These are phyloP conservation scores for Phytophthora pseudosyringae DNA, from an alignment of 352 stramenopile species.

Conservation along the genomic window DNA sequence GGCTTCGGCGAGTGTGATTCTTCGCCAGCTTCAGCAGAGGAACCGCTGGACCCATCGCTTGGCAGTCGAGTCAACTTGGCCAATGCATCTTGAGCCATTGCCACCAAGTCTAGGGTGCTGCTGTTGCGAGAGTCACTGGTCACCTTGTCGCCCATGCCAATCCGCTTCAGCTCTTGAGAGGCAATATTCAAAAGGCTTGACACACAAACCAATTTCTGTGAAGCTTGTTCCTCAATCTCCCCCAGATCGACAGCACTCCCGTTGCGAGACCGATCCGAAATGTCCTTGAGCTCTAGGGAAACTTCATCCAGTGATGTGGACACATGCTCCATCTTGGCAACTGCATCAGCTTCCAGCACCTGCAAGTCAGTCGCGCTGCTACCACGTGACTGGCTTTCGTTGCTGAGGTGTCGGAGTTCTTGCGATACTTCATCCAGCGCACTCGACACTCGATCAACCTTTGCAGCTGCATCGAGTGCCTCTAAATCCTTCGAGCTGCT, in stretches of 20 bases:
- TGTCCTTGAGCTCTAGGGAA: conserved; percentile 40
- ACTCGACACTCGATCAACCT: conserved; percentile 26
- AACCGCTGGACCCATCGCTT: conserved; percentile 8
- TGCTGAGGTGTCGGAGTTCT: conserved; percentile 47
- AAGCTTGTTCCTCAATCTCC: conserved; percentile 25
- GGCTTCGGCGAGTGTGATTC: background rate
- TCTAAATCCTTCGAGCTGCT: conserved; percentile 30
- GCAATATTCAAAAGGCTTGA: conserved; percentile 47
- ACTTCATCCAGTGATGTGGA: conserved; percentile 46
- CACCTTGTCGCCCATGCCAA: conserved; percentile 42
- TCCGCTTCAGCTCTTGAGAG: conserved; percentile 45
- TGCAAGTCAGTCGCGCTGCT: conserved; percentile 22
- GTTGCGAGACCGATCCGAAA: conserved; percentile 33
- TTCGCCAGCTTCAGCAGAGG: conserved; percentile 7
- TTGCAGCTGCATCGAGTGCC: conserved; percentile 18
- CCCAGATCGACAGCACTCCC: conserved; percentile 16
- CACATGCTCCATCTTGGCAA: conserved; percentile 21
- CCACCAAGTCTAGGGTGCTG: conserved; percentile 28
- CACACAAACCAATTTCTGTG: conserved; percentile 32
- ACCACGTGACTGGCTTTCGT: conserved; percentile 18
- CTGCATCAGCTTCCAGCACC: conserved; percentile 18
- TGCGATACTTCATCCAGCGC: conserved; percentile 48
- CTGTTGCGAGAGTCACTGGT: conserved; percentile 13
- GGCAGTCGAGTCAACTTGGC: conserved; percentile 20
- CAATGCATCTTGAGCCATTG: conserved; percentile 32